Conservation (phyloP, 164 flowering plant species). For the Warburgia ugandensis region DNA sequence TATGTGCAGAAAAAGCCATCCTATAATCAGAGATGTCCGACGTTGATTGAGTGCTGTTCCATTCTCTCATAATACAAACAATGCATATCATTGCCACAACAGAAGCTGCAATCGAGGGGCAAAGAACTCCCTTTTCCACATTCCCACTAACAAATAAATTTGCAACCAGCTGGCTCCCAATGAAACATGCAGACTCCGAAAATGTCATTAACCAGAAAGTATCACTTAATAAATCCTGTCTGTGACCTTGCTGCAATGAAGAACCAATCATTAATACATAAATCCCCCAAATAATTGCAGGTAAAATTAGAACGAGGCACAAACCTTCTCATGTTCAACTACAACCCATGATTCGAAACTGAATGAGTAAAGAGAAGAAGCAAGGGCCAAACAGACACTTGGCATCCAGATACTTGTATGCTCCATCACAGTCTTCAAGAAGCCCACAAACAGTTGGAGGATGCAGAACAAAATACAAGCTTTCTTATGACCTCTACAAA, state of each 20-base stretch:
- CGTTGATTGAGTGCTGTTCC: slow-evolving; percentile 31
- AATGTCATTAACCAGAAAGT: slow-evolving; percentile 86
- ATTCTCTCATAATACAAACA: slow-evolving; percentile 32
- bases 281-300: background rate
- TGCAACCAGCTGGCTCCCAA: slow-evolving; percentile 76
- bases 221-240: slow-evolving; percentile 62
- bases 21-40: slow-evolving; percentile 34
- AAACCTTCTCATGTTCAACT: slow-evolving; percentile 82
- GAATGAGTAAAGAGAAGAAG: slow-evolving; percentile 65
- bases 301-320: no score
- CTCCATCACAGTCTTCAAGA: slow-evolving; percentile 48
- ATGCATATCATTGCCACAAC: slow-evolving; percentile 44
- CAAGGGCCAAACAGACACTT: slow-evolving; percentile 56
- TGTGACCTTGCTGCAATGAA: slow-evolving; percentile 58
- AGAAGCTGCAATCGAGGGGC: slow-evolving; percentile 33
- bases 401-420: slow-evolving; percentile 53
- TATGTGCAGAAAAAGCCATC: slow-evolving; percentile 28
- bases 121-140: slow-evolving; percentile 26
- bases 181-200: slow-evolving; percentile 59
- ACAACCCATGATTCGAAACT: slow-evolving; percentile 88
- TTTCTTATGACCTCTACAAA: slow-evolving; percentile 75
- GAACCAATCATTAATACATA: background rate
- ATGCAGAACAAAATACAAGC: slow-evolving; percentile 56
- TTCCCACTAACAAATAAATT: slow-evolving; percentile 50
- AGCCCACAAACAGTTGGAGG: slow-evolving; percentile 60